phyloP scores from a whole-genome alignment of 2,329 filamentous ascomycete genomes.

The Diaporthe longicolla region DNA sequence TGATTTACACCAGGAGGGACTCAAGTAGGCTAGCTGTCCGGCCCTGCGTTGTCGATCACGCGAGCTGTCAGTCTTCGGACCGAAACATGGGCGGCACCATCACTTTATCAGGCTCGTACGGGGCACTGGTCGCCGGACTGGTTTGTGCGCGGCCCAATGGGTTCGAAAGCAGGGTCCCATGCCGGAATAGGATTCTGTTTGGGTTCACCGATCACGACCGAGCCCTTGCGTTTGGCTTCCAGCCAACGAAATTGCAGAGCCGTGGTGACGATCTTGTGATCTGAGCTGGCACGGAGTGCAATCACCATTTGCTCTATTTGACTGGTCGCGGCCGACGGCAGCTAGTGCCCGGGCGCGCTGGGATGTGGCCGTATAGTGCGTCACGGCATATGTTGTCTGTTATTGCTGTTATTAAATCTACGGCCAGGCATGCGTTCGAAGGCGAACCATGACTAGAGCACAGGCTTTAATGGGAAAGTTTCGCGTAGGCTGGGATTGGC shows the following conservation, averaged over 20 bases:
- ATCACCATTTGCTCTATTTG: not conserved
- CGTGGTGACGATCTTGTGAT: conserved; percentile 6
- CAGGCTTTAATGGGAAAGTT: conserved; percentile 19
- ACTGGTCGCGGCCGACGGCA: conserved; percentile 32
- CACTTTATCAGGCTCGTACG: too few species aligned
- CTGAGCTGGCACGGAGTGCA: conserved; percentile 14
- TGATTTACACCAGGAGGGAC: not conserved
- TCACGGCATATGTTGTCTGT: conserved; percentile 1
- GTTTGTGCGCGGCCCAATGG: too few species aligned
- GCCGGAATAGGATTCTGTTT: not conserved
- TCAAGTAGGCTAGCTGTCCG: conserved; percentile 26
- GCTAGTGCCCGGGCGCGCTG: conserved; percentile 17
- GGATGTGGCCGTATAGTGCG: conserved; percentile 12
- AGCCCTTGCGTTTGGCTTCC: not conserved
- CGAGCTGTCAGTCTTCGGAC: conserved; percentile 30
- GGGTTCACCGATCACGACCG: conserved; percentile 5
- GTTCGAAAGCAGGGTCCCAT: not conserved
- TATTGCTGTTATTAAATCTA: not conserved
- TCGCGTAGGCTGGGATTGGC: conserved; percentile 4
- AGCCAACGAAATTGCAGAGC: conserved; percentile 27
- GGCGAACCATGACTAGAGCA: not conserved
- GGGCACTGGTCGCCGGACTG: not conserved
- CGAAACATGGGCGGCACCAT: conserved; percentile 25
- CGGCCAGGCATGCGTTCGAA: not conserved
- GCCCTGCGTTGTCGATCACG: conserved; percentile 14